A percentile compares a stretch with the other conserved stretches of the same genome.
phyloP scores from a whole-genome alignment of 73 alveolate genomes.

The Paramecium caudatum region DNA sequence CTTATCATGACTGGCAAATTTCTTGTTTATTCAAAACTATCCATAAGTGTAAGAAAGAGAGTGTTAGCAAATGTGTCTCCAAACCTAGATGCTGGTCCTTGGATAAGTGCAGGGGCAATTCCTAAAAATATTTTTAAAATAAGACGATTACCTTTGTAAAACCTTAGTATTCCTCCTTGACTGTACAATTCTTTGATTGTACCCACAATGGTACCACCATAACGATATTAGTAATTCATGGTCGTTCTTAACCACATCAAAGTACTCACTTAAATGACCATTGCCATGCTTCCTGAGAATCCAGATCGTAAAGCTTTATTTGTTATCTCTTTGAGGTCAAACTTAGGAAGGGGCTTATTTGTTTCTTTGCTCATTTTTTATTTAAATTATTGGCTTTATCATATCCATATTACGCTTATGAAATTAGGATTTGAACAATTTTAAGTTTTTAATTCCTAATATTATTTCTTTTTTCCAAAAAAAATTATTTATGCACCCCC shows the following conservation, averaged over 20 bases:
- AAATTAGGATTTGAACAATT: conserved; percentile 32
- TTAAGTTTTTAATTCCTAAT: no score
- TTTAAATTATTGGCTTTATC: background rate
- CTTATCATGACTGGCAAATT: conserved; percentile 82
- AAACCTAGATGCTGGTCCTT: conserved; percentile 84
- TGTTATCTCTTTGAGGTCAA: conserved; percentile 38
- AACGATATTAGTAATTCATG: conserved; percentile 86
- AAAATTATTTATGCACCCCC: no score
- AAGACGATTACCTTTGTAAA: conserved; percentile 78
- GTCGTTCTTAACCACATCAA: conserved; percentile 89
- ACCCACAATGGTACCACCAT: conserved; percentile 81
- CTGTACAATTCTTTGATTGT: conserved; percentile 75
- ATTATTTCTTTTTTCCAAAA: no score
- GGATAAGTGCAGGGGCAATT: conserved; percentile 81
- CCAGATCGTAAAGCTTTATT: conserved; percentile 80
- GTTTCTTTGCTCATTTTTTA: background rate
- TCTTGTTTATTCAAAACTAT: conserved; percentile 73
- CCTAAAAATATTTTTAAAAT: conserved; percentile 28
- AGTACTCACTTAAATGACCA: conserved; percentile 83
- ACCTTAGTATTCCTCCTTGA: conserved; percentile 85
- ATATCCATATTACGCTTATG: background rate
- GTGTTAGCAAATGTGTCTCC: conserved; percentile 88
- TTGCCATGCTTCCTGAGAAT: conserved; percentile 83
- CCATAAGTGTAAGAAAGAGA: conserved; percentile 73
- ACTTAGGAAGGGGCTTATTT: background rate